Evolutionary conservation across 371 early-diverging fungal species (phyloP).

Genomic region (Lichtheimia ornata): DNA sequence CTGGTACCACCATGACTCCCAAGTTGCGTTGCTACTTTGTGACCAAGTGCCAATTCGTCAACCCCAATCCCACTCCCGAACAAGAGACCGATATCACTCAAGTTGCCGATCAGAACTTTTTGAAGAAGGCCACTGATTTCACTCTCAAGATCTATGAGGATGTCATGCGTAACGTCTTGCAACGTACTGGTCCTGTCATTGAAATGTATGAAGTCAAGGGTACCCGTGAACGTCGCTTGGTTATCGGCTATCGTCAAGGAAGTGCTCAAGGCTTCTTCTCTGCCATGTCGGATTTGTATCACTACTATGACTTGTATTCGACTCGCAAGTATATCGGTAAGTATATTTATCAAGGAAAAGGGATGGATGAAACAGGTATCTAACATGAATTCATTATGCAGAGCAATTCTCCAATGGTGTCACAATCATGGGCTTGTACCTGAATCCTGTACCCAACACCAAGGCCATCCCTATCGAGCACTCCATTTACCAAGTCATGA

Average conservation of each 20-base stretch:
- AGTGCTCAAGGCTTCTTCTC: conserved; percentile 93
- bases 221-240: conserved; percentile 85
- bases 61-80: conserved; percentile 76
- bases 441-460: conserved; percentile 81
- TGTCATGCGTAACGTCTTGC: conserved; percentile 83
- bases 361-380: background rate
- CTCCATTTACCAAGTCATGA: conserved; percentile 93
- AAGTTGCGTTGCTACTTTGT: conserved; percentile 96
- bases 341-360: conserved; percentile 13
- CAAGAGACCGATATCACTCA: conserved; percentile 81
- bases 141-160: conserved; percentile 87
- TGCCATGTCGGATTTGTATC: conserved; percentile 97
- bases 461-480: conserved; percentile 87
- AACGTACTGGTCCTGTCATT: conserved; percentile 94
- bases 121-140: conserved; percentile 93
- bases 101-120: conserved; percentile 89
- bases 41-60: conserved; percentile 88
- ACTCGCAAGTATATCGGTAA: conserved; percentile 94
- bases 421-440: conserved; percentile 91
- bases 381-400: conserved; percentile 15
- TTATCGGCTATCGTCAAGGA: conserved; percentile 89
- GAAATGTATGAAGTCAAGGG: conserved; percentile 87
- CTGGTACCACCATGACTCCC: conserved; percentile 77
- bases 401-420: conserved; percentile 99
- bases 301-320: conserved; percentile 95